Evolutionary conservation across 129 eudicot genomes (phyloP), one percentile per base, ranked within the genome.

Genomic region (Pittosporum tobira): DNA sequence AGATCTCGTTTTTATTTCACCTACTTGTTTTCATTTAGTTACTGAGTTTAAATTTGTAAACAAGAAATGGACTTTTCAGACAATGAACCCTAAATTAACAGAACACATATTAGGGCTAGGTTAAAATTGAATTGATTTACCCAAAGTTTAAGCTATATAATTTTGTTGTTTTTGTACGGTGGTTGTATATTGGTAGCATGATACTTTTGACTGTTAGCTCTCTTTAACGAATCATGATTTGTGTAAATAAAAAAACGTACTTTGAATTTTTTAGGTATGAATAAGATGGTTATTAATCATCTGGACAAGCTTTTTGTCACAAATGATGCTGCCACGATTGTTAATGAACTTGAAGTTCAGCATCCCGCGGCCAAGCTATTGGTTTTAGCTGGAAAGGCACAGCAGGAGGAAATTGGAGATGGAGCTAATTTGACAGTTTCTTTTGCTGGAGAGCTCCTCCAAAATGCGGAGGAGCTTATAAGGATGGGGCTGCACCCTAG

Each of bases 401-500:
- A 90, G 46, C 95, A 90, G 43, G 95, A 82, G 74, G 95, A 85
- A 72, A 82, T 90, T 31, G 95, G 97, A 9, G 95, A 90, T 73
- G 94, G 97, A 67, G 97, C 97, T 44, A 90, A 90, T 63, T 53
- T 90, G 55, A 77, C 82, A 24, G 73, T 90, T 38, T 90, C 95
- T 8, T 85, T 90, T 75, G 94, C 95, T 29, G 95, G 97, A 55
- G 89, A 90, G 79, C 94, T 82, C n/a, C n/a, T n/a, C n/a, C 87
- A 78, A 46, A 78, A 79, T 77, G 97, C 94, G 2, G 97, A 85
- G 79, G 97, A 85, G 14, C 97, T 90, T 25, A 90, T 85, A 38
- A 85, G 97, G 71, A 90, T 85, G 95, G 95, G 95, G 21, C 77
- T 90, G 51, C 97, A 90, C 52, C 95, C 97, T 0, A 90, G 94